These are phyloP conservation scores for Diaporthe citriasiana DNA, from an alignment of 2,329 filamentous ascomycete species.

Conservation along the genomic window DNA sequence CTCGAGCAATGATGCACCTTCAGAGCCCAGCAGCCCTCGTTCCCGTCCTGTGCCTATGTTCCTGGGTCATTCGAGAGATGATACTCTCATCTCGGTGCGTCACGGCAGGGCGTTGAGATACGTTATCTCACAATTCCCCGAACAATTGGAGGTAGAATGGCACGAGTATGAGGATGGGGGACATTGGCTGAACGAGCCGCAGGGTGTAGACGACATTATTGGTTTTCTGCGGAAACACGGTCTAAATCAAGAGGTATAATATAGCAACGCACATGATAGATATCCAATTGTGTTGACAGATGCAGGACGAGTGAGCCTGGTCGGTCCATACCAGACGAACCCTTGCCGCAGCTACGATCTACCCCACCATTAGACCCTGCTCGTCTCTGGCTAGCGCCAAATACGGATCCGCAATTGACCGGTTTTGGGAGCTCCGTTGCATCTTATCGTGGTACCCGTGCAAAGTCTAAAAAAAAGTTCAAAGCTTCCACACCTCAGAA, in stretches of 20 bases:
- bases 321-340: not conserved
- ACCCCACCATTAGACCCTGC: not conserved
- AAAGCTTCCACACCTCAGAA: not conserved
- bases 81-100: constrained; percentile 47
- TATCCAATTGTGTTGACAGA: not conserved
- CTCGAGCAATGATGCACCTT: not conserved
- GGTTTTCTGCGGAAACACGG: not conserved
- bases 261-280: not conserved
- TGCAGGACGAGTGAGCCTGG: no score
- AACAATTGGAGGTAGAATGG: constrained; percentile 24
- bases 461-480: constrained; percentile 19
- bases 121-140: constrained; percentile 43
- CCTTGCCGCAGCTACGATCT: not conserved
- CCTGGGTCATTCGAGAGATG: constrained; percentile 49
- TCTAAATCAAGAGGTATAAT: not conserved
- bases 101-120: constrained; percentile 47
- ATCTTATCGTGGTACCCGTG: not conserved
- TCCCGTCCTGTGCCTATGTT: constrained; percentile 46
- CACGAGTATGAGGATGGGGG: constrained; percentile 47
- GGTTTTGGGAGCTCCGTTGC: not conserved
- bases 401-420: constrained; percentile 3
- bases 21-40: not conserved
- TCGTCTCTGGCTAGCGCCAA: not conserved
- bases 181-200: constrained; percentile 49
- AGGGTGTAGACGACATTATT: constrained; percentile 46